Evolutionary conservation across 129 eudicot genomes (phyloP), one percentile per base, ranked within the genome.

Genomic region (Sambucus nigra): DNA sequence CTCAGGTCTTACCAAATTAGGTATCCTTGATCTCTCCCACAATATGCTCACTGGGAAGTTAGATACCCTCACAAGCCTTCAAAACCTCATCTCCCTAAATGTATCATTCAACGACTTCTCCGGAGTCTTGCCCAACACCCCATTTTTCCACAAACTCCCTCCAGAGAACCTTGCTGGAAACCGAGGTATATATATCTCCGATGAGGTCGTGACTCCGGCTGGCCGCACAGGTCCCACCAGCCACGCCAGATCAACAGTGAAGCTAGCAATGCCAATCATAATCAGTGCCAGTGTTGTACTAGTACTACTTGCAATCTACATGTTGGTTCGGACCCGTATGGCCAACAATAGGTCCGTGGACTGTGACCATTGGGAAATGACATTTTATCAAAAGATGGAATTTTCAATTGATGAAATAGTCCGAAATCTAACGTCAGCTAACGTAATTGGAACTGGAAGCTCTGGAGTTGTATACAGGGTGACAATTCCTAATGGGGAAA

Each of bases 361-460:
- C 47, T 29, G 55, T 9, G 80, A 73, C 11, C 63, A 74, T 25
- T 92, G 99, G 99, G 87, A 92, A 40, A 27, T 86, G 66, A 92
- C 87, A 5, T 68, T 92, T 44, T 92, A 92, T 71, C 96, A 92
- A 18, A 92, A 86, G 68, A 77, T 73, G 96, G 99, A 92, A 5
- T 73, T 86, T 33, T 80, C 82, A 0, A 58, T 82, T 0, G 92
- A 92, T 11, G 96, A 86, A 32, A 74, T 92, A 14, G 80, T 92
- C 51, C 72, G 55, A 2, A 68, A 74, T 61, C 64, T 92, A 13
- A 75, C 94, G 7, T 86, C 94, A 3, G 71, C 91, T 1, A 86
- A 92, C 41, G 95, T 92, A 42, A 86, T 92, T 9, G 99, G 99
- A 16, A 86, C 96, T 0, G 99, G 99, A 28, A 86, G 96, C 78